Evolutionary conservation across 768 basidiomycete species (phyloP), one percentile per base, ranked within the genome.

Genomic region (Mycena alexandri): DNA sequence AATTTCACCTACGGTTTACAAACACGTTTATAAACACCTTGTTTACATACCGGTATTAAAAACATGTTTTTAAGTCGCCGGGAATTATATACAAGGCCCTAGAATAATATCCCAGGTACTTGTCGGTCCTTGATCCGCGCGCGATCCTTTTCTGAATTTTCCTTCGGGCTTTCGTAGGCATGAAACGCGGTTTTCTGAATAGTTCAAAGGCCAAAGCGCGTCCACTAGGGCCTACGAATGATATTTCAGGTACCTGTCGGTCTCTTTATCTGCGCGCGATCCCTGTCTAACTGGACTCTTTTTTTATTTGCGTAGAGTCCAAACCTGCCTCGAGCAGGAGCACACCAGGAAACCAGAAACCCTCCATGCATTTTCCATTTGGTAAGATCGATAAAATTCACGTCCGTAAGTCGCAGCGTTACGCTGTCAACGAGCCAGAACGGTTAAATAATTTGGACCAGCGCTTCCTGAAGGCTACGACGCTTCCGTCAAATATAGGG

Each of bases 181-280:
- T 75, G 76, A 74, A 72, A 38, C 71, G 75, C 33, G 76, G 76
- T 25, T 77, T 77, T 54, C 63, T 77, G 33, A 77, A 74, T 51
- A 65, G 56, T 36, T 16, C 71, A 43, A 72, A 71, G 44, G 70
- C 63, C 0, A 72, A 73, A 44, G 63, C 63, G 22, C 52, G 62
- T 56, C 60, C 58, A 17, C 21, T 47, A 13, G 54, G 55, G 5
- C 52, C 62, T 25, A 19, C 22, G n/a, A 10, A 36, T 16, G 48
- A 21, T 16, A 48, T 22, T 17, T 21, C 50, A 59, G 55, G 55
- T 58, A 43, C 25, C 14, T 33, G 51, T 55, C 22, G 22, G 0
- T 42, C 54, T 5, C 10, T 52, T 25, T 17, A 44, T 33, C 21
- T 9, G 13, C 38, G 43, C 19, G 19, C 5, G 7, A 14, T 10